A percentile compares a stretch with the other conserved stretches of the same genome.
Conservation (phyloP, 805 yeast species). For the Yamadazyma scolyti region DNA sequence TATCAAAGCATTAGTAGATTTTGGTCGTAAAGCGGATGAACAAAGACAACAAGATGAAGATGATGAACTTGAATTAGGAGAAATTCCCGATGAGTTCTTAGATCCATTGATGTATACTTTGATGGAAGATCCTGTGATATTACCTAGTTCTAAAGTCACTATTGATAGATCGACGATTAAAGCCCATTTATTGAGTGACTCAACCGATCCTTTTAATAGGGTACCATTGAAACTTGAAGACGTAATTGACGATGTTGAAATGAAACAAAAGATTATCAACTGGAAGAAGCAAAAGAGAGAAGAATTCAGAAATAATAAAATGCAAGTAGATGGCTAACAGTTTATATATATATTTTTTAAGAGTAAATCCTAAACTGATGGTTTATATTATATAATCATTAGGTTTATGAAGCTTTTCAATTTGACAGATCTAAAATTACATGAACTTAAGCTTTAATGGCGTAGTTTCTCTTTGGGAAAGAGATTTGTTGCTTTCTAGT, state of each 20-base stretch:
- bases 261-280: conserved; percentile 47
- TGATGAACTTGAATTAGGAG: conserved; percentile 86
- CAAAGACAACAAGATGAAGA: conserved; percentile 63
- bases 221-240: conserved; percentile 87
- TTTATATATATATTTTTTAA: no score
- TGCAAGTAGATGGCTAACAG: conserved; percentile 7
- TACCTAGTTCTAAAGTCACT: conserved; percentile 80
- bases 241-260: conserved; percentile 71
- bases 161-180: conserved; percentile 91
- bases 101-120: conserved; percentile 96
- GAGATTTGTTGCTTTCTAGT: conserved; percentile 89
- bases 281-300: conserved; percentile 48
- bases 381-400: no score
- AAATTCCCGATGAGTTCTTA: conserved; percentile 91
- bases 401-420: no score
- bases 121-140: conserved; percentile 94
- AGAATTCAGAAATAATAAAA: conserved; percentile 7
- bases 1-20: conserved; percentile 47
- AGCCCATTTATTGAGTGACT: conserved; percentile 88
- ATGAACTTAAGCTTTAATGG: conserved; percentile 88
- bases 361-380: no score
- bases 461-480: conserved; percentile 98
- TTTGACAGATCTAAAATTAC: conserved; percentile 9
- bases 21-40: conserved; percentile 64
- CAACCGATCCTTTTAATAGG: conserved; percentile 97